These are phyloP conservation scores for Alternaria longipes DNA, from an alignment of 2,329 filamentous ascomycete species.

Conservation along the genomic window DNA sequence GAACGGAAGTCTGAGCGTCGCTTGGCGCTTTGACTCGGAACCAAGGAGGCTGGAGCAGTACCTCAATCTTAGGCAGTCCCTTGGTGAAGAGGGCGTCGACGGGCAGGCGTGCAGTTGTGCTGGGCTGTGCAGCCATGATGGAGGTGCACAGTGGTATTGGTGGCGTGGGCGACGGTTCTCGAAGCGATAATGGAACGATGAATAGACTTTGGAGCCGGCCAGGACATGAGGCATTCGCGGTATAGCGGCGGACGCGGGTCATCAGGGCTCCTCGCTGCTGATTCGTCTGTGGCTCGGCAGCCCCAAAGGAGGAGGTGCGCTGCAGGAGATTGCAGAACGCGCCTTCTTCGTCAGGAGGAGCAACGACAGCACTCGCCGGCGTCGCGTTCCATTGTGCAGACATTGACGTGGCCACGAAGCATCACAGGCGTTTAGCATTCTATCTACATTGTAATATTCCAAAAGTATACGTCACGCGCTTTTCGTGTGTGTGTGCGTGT, in stretches of 20 bases:
- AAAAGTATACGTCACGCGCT: too few species aligned
- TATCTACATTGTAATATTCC: too few species aligned
- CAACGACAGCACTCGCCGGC: background rate
- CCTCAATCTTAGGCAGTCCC: conserved; percentile 56
- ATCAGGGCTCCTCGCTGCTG: background rate
- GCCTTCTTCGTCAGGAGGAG: conserved; percentile 36
- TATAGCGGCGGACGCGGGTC: conserved; percentile 26
- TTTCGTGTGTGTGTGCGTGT: background rate
- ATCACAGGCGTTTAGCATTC: too few species aligned
- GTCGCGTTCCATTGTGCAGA: background rate
- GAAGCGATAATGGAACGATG: conserved; percentile 27
- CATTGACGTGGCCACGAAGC: background rate
- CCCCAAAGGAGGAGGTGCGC: conserved; percentile 33
- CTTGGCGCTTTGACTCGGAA: conserved; percentile 25
- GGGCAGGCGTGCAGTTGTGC: too few species aligned
- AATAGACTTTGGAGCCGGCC: conserved; percentile 22
- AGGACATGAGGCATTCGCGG: conserved; percentile 25
- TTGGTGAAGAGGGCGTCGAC: conserved; percentile 43
- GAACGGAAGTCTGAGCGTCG: conserved; percentile 37
- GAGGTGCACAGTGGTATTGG: conserved; percentile 23
- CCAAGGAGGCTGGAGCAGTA: conserved; percentile 35
- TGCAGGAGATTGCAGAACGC: conserved; percentile 41
- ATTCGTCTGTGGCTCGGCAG: conserved; percentile 3
- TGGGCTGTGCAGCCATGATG: background rate
- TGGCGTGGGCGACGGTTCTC: conserved; percentile 32